Base-by-base conservation (phyloP, 352 stramenopile genomes). In the Phytophthora citrophthora region DNA sequence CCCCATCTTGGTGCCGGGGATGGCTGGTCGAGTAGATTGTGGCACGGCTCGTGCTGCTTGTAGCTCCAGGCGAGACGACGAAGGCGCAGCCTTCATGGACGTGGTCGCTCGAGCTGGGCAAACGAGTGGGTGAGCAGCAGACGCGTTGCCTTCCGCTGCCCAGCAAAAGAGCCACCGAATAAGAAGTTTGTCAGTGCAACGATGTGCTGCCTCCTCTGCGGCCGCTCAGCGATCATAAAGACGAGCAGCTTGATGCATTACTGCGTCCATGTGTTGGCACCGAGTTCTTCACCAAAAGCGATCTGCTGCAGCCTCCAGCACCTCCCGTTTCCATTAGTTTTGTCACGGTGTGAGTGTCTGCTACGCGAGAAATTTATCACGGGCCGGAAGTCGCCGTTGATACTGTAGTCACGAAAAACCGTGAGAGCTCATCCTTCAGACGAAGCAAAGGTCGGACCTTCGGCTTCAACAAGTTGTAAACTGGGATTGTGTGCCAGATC, bases 221-320 rank as follows among this genome's bases (percentile, higher is more conserved):
- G 16, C 18, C 48, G 16, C 18, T 18, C 40, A 20, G 50, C 47
- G 59, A 70, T 66, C 60, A 70, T 54, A 66, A 69, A 58, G 60
- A 74, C 59, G 64, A 73, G 59, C 53, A 73, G 11, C 39, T 64
- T 65, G 34, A 31, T 5, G 36, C 49, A 61, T 72, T 69, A 65
- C 52, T 27, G 41, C 59, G 53, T 8, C 58, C 58, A 64, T 68
- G 58, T 64, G 64, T 68, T 72, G 67, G 44, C 47, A 38, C 38
- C 44, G 41, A 53, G 20, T 38, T 56, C 63, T 54, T 20, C 43
- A 20, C 36, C 38, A 50, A 55, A 46, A 7, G 29, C 44, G 64
- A 68, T 70, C 55, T 51, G 39, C 38, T 45, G 27, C 26, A 38
- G 12, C 13, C 13, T 48, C 24, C 26, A 41, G 29, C 29, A 59